These are phyloP conservation scores for Solanum ossicruentum DNA, from an alignment of 257 asterid species.

Conservation along the genomic window DNA sequence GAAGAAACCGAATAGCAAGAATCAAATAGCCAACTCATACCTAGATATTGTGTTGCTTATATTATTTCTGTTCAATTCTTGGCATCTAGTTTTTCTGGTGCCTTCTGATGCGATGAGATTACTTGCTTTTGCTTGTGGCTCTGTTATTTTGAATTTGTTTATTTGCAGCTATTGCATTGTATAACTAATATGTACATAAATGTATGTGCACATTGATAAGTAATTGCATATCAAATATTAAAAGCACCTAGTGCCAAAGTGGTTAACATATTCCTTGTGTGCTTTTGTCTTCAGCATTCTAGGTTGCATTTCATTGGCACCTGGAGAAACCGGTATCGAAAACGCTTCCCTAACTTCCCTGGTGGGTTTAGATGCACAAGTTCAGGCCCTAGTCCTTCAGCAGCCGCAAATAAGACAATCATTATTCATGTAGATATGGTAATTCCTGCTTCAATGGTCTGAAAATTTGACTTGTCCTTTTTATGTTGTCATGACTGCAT, in stretches of 20 bases:
- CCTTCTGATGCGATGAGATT: neutral
- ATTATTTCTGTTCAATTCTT: neutral
- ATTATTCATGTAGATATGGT: conserved; percentile 89
- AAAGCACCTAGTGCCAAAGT: neutral
- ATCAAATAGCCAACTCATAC: neutral
- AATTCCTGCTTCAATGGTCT: conserved; percentile 3
- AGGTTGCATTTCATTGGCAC: conserved; percentile 98
- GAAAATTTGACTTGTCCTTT: neutral
- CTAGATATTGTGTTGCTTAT: neutral
- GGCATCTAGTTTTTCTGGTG: neutral
- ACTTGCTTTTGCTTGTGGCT: neutral
- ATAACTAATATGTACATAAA: neutral
- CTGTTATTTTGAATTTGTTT: neutral
- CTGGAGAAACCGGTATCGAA: conserved; percentile 92
- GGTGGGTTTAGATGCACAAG: conserved; percentile 23
- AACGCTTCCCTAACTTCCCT: conserved; percentile 46
- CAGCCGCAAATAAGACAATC: conserved; percentile 27
- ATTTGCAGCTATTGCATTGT: neutral
- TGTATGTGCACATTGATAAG: neutral
- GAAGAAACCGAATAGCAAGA: neutral
- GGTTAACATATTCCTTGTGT: neutral
- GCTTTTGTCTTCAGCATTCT: conserved; percentile 49
- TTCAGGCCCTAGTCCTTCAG: conserved; percentile 16
- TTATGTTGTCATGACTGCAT: neutral
- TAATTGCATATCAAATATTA: neutral